Conservation (phyloP, 768 basidiomycete genomes). For the Asterophora parasitica region DNA sequence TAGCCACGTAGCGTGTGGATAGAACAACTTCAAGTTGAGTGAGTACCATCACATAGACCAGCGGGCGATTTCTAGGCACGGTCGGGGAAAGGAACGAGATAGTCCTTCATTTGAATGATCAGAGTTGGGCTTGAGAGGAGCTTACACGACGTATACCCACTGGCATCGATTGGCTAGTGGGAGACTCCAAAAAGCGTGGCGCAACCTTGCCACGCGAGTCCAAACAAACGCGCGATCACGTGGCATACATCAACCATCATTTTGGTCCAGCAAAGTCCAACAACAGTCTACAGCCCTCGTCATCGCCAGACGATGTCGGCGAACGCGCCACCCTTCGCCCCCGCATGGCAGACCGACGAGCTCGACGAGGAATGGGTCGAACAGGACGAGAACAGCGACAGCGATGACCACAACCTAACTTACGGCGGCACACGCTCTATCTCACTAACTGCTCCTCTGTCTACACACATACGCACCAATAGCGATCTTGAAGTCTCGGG, state of each 20-base stretch:
- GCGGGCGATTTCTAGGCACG: too few species aligned
- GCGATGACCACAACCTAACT: slow-evolving; percentile 33
- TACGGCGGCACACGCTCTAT: slow-evolving; percentile 52
- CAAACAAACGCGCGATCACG: slow-evolving; percentile 21
- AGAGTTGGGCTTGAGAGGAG: too few species aligned
- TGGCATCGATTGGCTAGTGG: too few species aligned
- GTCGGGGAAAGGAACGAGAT: too few species aligned
- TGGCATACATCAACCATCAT: slow-evolving; percentile 14
- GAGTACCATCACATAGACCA: too few species aligned
- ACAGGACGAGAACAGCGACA: slow-evolving; percentile 37
- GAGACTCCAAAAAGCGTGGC: background rate
- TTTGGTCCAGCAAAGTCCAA: background rate
- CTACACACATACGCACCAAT: slow-evolving; percentile 47
- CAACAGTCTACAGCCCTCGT: slow-evolving; percentile 7
- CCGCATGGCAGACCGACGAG: slow-evolving; percentile 87
- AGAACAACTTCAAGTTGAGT: too few species aligned
- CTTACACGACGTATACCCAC: too few species aligned
- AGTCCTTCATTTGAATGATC: too few species aligned
- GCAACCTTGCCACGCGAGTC: slow-evolving; percentile 5
- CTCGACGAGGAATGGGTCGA: slow-evolving; percentile 92
- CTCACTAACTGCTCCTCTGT: slow-evolving; percentile 56
- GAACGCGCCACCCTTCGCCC: slow-evolving; percentile 23
- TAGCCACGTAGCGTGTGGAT: too few species aligned
- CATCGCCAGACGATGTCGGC: slow-evolving; percentile 28
- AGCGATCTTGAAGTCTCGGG: slow-evolving; percentile 27